Evolutionary conservation across 2,329 filamentous ascomycete genomes (phyloP).

Genomic region (Pseudocercospora crystallina): DNA sequence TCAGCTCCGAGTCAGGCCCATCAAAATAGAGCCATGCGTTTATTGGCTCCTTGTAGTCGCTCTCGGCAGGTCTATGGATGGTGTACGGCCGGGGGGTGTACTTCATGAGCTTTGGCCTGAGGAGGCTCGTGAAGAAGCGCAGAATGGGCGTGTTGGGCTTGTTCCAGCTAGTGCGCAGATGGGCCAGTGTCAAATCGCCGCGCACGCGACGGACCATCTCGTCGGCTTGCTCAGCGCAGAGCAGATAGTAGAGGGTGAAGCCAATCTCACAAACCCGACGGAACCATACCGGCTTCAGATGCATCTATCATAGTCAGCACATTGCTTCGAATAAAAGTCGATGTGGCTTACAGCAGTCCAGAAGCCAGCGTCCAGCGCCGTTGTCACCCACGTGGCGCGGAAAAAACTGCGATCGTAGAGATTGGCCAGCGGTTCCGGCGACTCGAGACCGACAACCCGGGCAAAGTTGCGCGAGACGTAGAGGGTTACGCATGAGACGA

Average conservation of each 20-base stretch:
- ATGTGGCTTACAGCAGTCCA: slow-evolving; percentile 68
- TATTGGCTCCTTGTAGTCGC: slow-evolving; percentile 80
- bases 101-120: slow-evolving; percentile 75
- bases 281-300: slow-evolving; percentile 75
- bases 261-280: slow-evolving; percentile 78
- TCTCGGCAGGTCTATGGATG: slow-evolving; percentile 76
- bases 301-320: slow-evolving; percentile 57
- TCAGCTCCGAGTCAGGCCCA: slow-evolving; percentile 74
- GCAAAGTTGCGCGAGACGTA: slow-evolving; percentile 92
- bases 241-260: slow-evolving; percentile 86
- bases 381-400: slow-evolving; percentile 93
- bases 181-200: slow-evolving; percentile 82
- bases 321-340: too few relatives aligned
- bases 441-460: slow-evolving; percentile 85
- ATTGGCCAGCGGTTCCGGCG: slow-evolving; percentile 88
- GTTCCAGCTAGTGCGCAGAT: slow-evolving; percentile 91
- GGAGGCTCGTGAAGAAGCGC: slow-evolving; percentile 65
- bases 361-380: slow-evolving; percentile 91
- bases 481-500: slow-evolving; percentile 84
- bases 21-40: slow-evolving; percentile 93
- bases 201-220: slow-evolving; percentile 94
- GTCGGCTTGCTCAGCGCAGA: slow-evolving; percentile 90
- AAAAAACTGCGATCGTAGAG: slow-evolving; percentile 93
- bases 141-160: slow-evolving; percentile 90
- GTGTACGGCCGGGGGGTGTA: slow-evolving; percentile 80